These are phyloP conservation scores for Neurospora crassa DNA, from an alignment of 2,329 filamentous ascomycete species.

Conservation along the genomic window DNA sequence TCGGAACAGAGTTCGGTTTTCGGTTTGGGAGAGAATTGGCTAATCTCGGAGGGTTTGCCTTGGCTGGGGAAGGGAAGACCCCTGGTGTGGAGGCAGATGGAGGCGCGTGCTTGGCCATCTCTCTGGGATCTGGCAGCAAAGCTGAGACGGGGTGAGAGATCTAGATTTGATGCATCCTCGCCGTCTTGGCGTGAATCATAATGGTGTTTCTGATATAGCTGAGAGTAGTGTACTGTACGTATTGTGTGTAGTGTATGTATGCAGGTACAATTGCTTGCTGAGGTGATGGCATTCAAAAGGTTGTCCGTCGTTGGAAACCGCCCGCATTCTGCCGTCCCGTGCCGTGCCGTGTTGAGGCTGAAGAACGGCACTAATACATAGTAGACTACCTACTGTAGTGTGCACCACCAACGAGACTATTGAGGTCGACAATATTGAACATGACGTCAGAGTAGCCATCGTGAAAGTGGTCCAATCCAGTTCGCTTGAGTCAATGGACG, in stretches of 20 bases:
- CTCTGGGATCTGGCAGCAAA: not conserved
- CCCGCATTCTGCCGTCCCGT: not conserved
- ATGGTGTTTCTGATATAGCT: not conserved
- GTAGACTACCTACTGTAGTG: no score
- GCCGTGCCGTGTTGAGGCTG: not conserved
- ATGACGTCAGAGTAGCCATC: not conserved
- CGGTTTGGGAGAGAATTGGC: not conserved
- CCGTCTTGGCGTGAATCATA: not conserved
- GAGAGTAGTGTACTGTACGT: no score
- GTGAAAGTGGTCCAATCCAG: not conserved
- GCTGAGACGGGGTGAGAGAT: not conserved
- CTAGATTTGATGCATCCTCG: not conserved
- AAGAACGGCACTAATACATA: not conserved
- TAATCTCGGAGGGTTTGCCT: not conserved
- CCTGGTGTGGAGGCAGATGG: not conserved
- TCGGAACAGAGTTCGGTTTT: not conserved
- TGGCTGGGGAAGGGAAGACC: not conserved
- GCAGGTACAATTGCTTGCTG: not conserved
- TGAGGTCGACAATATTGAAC: not conserved
- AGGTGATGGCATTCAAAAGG: not conserved
- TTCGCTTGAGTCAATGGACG: not conserved
- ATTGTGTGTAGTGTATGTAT: no score
- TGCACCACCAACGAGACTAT: not conserved
- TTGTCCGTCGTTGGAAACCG: not conserved
- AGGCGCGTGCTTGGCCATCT: not conserved